Conservation (phyloP, 2,329 filamentous ascomycete species). For the Graphilbum fragrans region DNA sequence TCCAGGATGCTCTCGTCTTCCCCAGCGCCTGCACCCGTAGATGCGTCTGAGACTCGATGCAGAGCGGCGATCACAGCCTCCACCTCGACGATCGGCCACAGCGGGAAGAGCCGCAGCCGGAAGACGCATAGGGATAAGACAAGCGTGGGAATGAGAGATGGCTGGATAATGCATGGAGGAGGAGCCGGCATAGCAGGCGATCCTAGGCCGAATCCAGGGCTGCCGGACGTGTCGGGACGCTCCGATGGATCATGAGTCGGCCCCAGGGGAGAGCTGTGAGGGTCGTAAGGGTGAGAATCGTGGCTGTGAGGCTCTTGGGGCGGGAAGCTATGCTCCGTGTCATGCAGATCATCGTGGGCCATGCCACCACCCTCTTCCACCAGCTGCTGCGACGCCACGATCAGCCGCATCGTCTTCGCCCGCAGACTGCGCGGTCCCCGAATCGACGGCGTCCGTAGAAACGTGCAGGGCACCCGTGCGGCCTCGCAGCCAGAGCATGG, state of each 20-base stretch:
- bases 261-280: too few relatives aligned
- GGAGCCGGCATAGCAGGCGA: not conserved
- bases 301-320: too few relatives aligned
- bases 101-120: conserved; percentile 35
- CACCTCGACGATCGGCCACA: conserved; percentile 38
- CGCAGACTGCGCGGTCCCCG: conserved; percentile 33
- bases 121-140: conserved; percentile 29
- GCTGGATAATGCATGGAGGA: not conserved
- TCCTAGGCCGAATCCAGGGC: too few relatives aligned
- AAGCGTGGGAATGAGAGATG: conserved; percentile 9
- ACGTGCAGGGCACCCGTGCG: conserved; percentile 36
- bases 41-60: conserved; percentile 8
- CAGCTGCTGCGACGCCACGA: conserved; percentile 18
- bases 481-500: conserved; percentile 33
- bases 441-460: conserved; percentile 28
- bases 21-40: not conserved
- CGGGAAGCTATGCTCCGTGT: too few relatives aligned
- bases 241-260: too few relatives aligned
- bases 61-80: conserved; percentile 26
- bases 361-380: too few relatives aligned
- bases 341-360: too few relatives aligned
- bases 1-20: conserved; percentile 19
- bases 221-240: too few relatives aligned
- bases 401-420: conserved; percentile 30
- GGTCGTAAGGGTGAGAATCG: too few relatives aligned